Base-by-base conservation (phyloP, 495 filamentous ascomycete genomes). In the Aspergillus avenaceus region DNA sequence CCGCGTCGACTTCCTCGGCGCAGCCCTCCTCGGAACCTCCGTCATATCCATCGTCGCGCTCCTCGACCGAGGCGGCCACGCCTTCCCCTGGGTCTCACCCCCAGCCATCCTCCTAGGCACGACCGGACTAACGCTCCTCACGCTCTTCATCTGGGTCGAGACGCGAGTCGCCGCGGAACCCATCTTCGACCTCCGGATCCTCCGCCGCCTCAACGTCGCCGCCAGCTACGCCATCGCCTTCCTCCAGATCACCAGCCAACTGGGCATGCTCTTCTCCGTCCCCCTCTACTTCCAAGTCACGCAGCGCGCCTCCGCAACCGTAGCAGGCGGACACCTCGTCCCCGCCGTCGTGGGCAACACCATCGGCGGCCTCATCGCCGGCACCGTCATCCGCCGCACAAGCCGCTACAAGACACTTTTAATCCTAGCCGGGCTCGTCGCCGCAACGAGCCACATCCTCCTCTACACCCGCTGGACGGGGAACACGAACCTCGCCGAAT, bases 251-350 rank as follows among this genome's bases (percentile, higher is more conserved):
- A 74, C 72, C 0, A 81, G 84, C 0, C 85, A 89, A 50, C 50
- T 84, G 2, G 58, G 77, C 71, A 72, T 60, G 73, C 66, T 60
- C 48, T 76, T 61, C 52, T 62, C 60, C 8, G 76, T 87, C 0
- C 85, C 85, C 0, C 64, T 89, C 0, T 89, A 88, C 60, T 88
- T 87, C 56, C 82, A 85, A 52, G 75, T 86, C n/a, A 84, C 82
- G 0, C 54, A 69, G 4, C 59, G 69, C 0, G 73, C 73, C 5
- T 81, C 79, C 8, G 76, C 77, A 45, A 80, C 83, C 1, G 58
- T 64, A 0, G 76, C 84, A 0, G 85, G 85, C 1, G 71, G 72
- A 0, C 82, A 86, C 57, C 67, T 89, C 0, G 64, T 87, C 28
- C 84, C 84, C 0, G 79, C 84, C 11, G 82, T 88, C 1, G 58